Base-by-base conservation (phyloP, 2,329 filamentous ascomycete genomes). In the Venturia aucupariae region DNA sequence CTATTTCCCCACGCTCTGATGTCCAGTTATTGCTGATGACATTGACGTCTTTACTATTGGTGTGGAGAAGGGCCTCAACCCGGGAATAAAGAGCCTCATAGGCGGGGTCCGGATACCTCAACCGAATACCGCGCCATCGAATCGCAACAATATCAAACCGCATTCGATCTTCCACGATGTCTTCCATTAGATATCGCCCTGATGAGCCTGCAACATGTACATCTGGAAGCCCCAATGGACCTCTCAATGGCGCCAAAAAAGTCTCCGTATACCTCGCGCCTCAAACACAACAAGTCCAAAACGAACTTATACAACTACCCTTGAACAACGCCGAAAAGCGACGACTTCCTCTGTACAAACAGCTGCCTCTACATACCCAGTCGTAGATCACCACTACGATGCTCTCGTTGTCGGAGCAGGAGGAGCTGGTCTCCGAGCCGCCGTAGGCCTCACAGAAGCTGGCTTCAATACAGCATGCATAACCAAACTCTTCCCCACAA, bases 391-490 rank as follows among this genome's bases (percentile, higher is more conserved):
- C 32, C 61, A 65, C n/a, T 65, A 65, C 57, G 64, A 65, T 70
- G 76, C 76, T 30, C 76, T 79, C 42, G 77, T 79, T 17, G 73
- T 79, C 24, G 76, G 77, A 54, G 85, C 85, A 67, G 85, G 85
- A 67, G 85, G 85, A 71, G 83, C 85, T 67, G 85, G 85, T 71
- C 77, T 87, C 48, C 80, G 85, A 70, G 84, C 85, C 62, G 84
- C 84, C 65, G 84, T 87, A 69, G 85, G 85, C 69, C 77, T 87
- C 51, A 84, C 84, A 39, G 84, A 86, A 75, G 82, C 83, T 68
- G 84, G 84, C 10, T 81, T 87, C 70, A 84, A 87, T 69, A 87
- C 84, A 66, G 84, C 84, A 67, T 87, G 84, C 75, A 80, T 87
- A 67, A 83, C 82, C 38, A 87, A 86, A 72, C 77, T 86, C 41